Conservation (phyloP, 139 green algal genomes). For the Spirogloea muscicola region DNA sequence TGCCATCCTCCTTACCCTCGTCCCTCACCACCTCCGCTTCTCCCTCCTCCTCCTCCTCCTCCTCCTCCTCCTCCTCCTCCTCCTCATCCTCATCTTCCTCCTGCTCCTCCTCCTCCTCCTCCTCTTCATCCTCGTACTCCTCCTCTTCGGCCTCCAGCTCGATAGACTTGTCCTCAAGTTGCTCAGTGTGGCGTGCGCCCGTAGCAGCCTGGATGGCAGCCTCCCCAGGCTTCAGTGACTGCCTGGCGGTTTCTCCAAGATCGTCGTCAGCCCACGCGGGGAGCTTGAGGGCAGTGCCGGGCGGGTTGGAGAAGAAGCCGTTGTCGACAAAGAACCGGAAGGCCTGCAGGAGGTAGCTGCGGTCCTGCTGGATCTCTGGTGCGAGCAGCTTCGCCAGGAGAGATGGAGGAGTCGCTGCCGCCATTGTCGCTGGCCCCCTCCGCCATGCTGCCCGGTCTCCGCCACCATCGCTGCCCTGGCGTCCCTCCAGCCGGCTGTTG, state of each 20-base stretch:
- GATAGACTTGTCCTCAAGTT: too few relatives aligned
- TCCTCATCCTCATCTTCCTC: not conserved
- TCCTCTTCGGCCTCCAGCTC: too few relatives aligned
- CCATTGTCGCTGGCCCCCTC: not conserved
- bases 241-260: not conserved
- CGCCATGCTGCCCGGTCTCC: too few relatives aligned
- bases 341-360: slow-evolving; percentile 57
- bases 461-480: too few relatives aligned
- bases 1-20: not conserved
- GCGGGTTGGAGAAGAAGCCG: slow-evolving; percentile 51
- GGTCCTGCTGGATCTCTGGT: slow-evolving; percentile 52
- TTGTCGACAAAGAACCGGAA: slow-evolving; percentile 64
- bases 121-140: not conserved
- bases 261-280: not conserved
- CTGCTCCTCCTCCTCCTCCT: not conserved
- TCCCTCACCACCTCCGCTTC: not conserved
- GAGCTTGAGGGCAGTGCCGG: slow-evolving; percentile 4
- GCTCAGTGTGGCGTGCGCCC: too few relatives aligned
- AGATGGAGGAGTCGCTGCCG: not conserved
- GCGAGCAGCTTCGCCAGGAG: slow-evolving; percentile 64
- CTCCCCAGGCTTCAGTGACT: too few relatives aligned
- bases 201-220: too few relatives aligned
- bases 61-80: not conserved
- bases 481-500: too few relatives aligned
- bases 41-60: not conserved